phyloP scores from a whole-genome alignment of 2,329 filamentous ascomycete genomes.

The Bertia moriformis region DNA sequence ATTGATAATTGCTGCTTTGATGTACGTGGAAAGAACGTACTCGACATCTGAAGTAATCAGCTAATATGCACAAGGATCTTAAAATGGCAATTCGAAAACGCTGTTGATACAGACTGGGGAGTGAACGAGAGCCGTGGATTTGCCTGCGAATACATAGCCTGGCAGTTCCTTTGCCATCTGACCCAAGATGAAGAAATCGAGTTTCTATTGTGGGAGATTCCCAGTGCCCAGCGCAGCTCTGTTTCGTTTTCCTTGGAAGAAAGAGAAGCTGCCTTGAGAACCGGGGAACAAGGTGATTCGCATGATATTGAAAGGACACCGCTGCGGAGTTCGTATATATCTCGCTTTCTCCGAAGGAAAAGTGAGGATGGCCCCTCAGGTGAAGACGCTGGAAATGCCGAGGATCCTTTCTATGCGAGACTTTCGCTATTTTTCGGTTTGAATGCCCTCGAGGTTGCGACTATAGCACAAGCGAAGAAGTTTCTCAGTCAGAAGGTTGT shows the following conservation, averaged over 20 bases:
- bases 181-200: slow-evolving; percentile 41
- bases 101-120: slow-evolving; percentile 31
- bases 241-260: not conserved
- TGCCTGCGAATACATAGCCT: slow-evolving; percentile 47
- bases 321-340: not conserved
- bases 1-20: not conserved
- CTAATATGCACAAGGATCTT: slow-evolving; percentile 27
- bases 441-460: slow-evolving; percentile 59
- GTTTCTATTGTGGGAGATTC: slow-evolving; percentile 36
- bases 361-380: not conserved
- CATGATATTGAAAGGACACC: not conserved
- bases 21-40: not conserved
- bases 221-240: slow-evolving; percentile 5
- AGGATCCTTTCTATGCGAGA: not conserved
- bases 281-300: not conserved
- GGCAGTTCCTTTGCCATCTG: slow-evolving; percentile 41
- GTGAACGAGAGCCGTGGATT: slow-evolving; percentile 38
- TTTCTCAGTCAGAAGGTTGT: slow-evolving; percentile 57
- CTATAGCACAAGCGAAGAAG: slow-evolving; percentile 55
- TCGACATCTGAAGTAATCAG: not conserved
- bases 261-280: not conserved
- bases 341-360: not conserved
- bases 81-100: slow-evolving; percentile 36
- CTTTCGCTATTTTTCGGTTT: slow-evolving; percentile 17
- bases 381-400: not conserved